phyloP scores from a whole-genome alignment of 1,284 basidiomycete species.

The Exobasidium cylindrosporum region DNA sequence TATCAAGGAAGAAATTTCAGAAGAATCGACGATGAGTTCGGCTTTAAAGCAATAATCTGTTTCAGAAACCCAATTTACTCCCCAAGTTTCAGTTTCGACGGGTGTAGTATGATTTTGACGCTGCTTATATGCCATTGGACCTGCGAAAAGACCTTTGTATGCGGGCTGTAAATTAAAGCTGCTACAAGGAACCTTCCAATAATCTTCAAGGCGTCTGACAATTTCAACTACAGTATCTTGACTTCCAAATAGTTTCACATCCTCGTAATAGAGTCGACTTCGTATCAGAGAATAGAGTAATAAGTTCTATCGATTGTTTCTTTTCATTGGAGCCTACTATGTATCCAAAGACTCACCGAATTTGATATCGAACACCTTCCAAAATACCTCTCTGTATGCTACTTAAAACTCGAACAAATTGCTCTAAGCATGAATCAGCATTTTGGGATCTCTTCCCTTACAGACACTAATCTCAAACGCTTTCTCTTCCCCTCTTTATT shows the following conservation, averaged over 20 bases:
- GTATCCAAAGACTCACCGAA: background rate
- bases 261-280: background rate
- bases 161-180: background rate
- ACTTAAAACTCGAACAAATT: background rate
- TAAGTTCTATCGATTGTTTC: too few species aligned
- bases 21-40: conserved; percentile 1
- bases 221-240: background rate
- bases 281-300: too few species aligned
- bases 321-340: background rate
- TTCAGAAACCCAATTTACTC: background rate
- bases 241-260: background rate
- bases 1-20: background rate
- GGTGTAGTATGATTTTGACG: background rate
- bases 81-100: background rate
- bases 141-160: background rate
- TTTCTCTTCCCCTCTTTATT: too few species aligned
- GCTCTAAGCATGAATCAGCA: background rate
- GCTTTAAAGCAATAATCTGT: background rate
- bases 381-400: background rate
- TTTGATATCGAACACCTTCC: background rate
- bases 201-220: background rate
- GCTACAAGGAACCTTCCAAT: conserved; percentile 2
- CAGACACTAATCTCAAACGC: too few species aligned
- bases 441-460: too few species aligned
- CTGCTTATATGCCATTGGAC: background rate